Evolutionary conservation across 2,329 filamentous ascomycete genomes (phyloP).

Genomic region (Alternaria arbusti): DNA sequence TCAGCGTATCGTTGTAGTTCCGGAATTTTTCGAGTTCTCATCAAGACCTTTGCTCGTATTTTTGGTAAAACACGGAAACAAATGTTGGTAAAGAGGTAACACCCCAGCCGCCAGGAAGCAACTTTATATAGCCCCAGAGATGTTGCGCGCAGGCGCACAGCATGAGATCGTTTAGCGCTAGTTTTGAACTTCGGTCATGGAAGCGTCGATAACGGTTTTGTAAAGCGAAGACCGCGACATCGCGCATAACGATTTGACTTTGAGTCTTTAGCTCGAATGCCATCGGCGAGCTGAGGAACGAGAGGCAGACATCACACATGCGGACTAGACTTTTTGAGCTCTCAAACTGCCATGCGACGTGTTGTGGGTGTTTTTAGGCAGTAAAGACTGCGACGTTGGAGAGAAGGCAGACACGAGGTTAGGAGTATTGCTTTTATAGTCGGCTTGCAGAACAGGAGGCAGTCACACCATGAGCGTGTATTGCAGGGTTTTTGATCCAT

Average conservation of each 20-base stretch:
- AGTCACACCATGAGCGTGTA: too few relatives aligned
- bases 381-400: neutral
- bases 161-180: too few relatives aligned
- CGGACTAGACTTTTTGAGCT: too few relatives aligned
- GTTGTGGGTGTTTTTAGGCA: too few relatives aligned
- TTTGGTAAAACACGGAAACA: neutral
- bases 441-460: too few relatives aligned
- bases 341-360: too few relatives aligned
- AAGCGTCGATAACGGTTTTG: too few relatives aligned
- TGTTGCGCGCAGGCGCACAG: neutral
- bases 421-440: too few relatives aligned
- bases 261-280: neutral
- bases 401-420: neutral
- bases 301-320: too few relatives aligned
- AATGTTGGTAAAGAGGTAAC: neutral
- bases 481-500: too few relatives aligned
- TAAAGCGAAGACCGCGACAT: neutral
- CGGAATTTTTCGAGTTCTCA: neutral
- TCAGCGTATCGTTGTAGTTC: neutral
- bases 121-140: neutral
- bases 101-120: neutral
- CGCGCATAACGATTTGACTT: rapidly evolving
- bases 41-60: too few relatives aligned
- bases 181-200: too few relatives aligned
- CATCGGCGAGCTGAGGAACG: neutral